Percentiles rank a stretch among this genome's conserved stretches.
Conservation (phyloP, 2,329 filamentous ascomycete genomes). For the Colletotrichum gigasporum region DNA sequence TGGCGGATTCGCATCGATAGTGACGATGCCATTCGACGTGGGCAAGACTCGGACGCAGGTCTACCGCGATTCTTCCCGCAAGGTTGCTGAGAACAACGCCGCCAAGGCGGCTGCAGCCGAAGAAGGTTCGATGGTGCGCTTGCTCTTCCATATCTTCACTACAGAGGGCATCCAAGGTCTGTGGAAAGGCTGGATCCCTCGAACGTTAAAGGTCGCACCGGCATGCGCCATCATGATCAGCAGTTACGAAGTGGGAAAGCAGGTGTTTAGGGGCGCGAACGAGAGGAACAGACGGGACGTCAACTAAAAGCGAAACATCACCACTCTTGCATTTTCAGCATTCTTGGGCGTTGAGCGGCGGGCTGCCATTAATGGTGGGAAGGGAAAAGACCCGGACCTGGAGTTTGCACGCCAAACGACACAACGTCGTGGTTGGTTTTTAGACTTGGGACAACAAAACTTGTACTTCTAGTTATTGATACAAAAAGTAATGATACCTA, state of each 20-base stretch:
- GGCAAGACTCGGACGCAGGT: slow-evolving; percentile 96
- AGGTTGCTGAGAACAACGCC: slow-evolving; percentile 43
- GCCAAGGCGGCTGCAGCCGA: slow-evolving; percentile 67
- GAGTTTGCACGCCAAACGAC: slow-evolving; percentile 25
- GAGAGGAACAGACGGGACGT: slow-evolving; percentile 46
- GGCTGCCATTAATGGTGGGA: slow-evolving; percentile 10
- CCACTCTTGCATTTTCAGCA: slow-evolving; percentile 18
- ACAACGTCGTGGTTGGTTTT: slow-evolving; percentile 7
- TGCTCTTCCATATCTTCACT: slow-evolving; percentile 91
- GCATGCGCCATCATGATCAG: slow-evolving; percentile 99
- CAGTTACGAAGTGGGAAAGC: slow-evolving; percentile 96
- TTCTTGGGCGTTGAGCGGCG: slow-evolving; percentile 27
- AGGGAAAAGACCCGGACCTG: slow-evolving; percentile 8
- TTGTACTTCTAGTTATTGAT: slow-evolving; percentile 17
- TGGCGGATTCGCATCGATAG: slow-evolving; percentile 84
- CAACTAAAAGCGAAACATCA: slow-evolving; percentile 13
- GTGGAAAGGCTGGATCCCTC: slow-evolving; percentile 90
- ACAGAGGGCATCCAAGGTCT: slow-evolving; percentile 84
- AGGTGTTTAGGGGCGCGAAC: slow-evolving; percentile 82
- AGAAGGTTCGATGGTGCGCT: slow-evolving; percentile 78
- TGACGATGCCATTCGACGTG: slow-evolving; percentile 96
- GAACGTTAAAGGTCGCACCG: slow-evolving; percentile 93
- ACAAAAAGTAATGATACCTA: slow-evolving; percentile 30
- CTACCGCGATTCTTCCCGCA: slow-evolving; percentile 64
- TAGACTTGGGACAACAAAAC: slow-evolving; percentile 22